Conservation (phyloP, 2,329 filamentous ascomycete species). For the Ilyonectria robusta region DNA sequence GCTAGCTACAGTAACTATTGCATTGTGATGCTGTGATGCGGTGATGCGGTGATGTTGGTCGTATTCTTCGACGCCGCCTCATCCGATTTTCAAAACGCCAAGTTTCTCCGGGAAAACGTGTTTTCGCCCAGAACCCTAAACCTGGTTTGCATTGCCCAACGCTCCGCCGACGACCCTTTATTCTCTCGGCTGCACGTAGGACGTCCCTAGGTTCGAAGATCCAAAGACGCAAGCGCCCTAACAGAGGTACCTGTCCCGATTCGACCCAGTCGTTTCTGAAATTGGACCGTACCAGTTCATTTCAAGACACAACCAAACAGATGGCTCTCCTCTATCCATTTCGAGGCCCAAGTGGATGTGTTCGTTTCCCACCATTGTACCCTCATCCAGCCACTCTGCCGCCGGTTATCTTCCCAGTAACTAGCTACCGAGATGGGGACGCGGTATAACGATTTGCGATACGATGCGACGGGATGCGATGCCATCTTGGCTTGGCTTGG, state of each 20-base stretch:
- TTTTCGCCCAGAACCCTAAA: neutral
- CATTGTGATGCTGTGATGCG: neutral
- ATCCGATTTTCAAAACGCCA: neutral
- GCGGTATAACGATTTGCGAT: constrained; percentile 14
- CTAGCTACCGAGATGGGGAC: constrained; percentile 13
- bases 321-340: constrained; percentile 24
- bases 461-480: constrained; percentile 23
- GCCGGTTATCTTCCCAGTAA: neutral
- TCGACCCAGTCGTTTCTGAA: constrained; percentile 37
- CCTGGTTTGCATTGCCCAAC: constrained; percentile 2
- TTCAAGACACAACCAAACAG: constrained; percentile 35
- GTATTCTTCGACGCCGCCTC: neutral
- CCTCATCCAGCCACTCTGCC: constrained; percentile 23
- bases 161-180: neutral
- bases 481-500: constrained; percentile 11
- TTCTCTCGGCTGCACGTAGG: neutral
- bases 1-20: neutral
- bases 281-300: constrained; percentile 39
- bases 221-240: constrained; percentile 8
- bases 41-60: neutral
- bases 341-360: constrained; percentile 24
- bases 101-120: neutral
- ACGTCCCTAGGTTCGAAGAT: neutral
- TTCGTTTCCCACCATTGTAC: constrained; percentile 18
- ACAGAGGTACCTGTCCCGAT: constrained; percentile 30